Evolutionary conservation across 768 basidiomycete genomes (phyloP).

Genomic region (Clavulina sp.): DNA sequence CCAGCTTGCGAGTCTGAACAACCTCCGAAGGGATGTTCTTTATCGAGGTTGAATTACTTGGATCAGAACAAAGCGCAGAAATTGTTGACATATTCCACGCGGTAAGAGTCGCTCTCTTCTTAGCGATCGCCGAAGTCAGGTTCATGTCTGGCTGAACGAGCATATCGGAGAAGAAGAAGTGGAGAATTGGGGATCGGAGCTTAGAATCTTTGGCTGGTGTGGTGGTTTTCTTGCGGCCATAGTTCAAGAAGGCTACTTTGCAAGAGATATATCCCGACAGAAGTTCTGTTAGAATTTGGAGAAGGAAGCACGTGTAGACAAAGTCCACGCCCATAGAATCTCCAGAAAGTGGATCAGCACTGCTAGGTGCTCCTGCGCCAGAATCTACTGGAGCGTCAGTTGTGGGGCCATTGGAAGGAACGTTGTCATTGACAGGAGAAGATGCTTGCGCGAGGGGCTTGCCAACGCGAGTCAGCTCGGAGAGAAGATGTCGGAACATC

Average conservation of each 20-base stretch:
- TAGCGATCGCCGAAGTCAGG: conserved; percentile 29
- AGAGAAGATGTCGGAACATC: conserved; percentile 43
- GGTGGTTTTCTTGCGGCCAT: conserved; percentile 36
- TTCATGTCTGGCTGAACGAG: conserved; percentile 44
- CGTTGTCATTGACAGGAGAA: conserved; percentile 3
- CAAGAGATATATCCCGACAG: conserved; percentile 84
- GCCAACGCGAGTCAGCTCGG: conserved; percentile 46
- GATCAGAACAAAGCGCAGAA: conserved; percentile 86
- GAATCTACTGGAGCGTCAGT: neutral
- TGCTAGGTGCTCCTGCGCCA: neutral
- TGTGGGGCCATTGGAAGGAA: conserved; percentile 9
- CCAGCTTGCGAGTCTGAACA: conserved; percentile 77
- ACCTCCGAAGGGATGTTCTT: conserved; percentile 70
- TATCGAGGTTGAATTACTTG: conserved; percentile 38
- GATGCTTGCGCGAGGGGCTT: conserved; percentile 23
- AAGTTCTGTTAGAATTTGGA: conserved; percentile 84
- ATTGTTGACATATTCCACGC: conserved; percentile 54
- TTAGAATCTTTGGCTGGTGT: conserved; percentile 54
- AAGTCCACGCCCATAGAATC: conserved; percentile 17
- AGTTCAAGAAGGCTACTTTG: conserved; percentile 76
- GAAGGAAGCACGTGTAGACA: conserved; percentile 61
- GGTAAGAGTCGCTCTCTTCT: conserved; percentile 40
- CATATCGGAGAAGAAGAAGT: conserved; percentile 70
- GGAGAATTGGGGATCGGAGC: conserved; percentile 46
- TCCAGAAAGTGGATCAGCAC: conserved; percentile 5